Conservation (phyloP, 176 grass and related monocot genomes). For the Microstegium vimineum region DNA sequence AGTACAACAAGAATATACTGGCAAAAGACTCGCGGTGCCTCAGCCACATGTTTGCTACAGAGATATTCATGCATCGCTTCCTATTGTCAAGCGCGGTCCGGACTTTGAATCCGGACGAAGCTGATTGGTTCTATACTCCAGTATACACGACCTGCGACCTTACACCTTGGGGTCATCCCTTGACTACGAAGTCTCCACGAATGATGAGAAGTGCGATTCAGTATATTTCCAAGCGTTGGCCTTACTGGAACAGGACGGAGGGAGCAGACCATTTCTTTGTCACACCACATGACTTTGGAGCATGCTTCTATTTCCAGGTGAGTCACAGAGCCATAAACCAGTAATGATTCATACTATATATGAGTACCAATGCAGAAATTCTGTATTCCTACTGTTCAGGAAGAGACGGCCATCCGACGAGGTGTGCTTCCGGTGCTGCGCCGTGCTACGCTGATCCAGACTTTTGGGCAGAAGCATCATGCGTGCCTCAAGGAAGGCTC, state of each 20-base stretch:
- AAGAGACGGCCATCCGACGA: constrained; percentile 48
- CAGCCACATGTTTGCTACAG: constrained; percentile 72
- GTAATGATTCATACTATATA: background rate
- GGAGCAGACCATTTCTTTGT: constrained; percentile 61
- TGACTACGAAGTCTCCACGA: constrained; percentile 66
- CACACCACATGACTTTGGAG: constrained; percentile 62
- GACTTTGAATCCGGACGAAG: constrained; percentile 57
- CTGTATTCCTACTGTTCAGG: constrained; percentile 25
- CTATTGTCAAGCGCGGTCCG: constrained; percentile 44
- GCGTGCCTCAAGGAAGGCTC: constrained; percentile 61
- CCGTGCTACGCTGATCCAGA: constrained; percentile 57
- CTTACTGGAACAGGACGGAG: constrained; percentile 65
- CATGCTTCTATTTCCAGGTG: constrained; percentile 66
- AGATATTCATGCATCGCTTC: constrained; percentile 77
- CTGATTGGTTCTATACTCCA: constrained; percentile 77
- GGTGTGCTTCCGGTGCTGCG: constrained; percentile 64
- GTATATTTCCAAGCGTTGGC: constrained; percentile 55
- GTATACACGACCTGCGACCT: constrained; percentile 65
- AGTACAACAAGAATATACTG: constrained; percentile 70
- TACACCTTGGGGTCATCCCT: constrained; percentile 55
- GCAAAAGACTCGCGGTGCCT: constrained; percentile 64
- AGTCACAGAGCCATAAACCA: background rate
- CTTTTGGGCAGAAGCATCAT: constrained; percentile 68
- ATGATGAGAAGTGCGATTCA: constrained; percentile 70
- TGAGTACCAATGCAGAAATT: background rate